Base-by-base conservation (phyloP, 164 flowering plant species). In the Dillenia suffruticosa region DNA sequence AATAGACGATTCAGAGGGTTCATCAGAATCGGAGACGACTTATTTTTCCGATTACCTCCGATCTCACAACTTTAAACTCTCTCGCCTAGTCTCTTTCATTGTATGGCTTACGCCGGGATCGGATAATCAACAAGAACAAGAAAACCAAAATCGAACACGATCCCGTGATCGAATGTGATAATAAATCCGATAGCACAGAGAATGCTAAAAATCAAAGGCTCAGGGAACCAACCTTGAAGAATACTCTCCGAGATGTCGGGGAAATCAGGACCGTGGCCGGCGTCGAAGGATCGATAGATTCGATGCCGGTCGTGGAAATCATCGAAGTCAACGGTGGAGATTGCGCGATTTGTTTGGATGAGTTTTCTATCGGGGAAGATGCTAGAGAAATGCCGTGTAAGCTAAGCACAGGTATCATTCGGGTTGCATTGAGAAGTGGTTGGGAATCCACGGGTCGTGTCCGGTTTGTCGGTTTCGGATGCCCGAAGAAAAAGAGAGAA, bases 321-420 rank as follows among this genome's bases (percentile, higher is more conserved):
- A 13, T 56, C 12, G 65, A 51, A 13, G 43, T 26, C 32, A 26
- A 46, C 16, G 74, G 44, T n/a, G 12, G 10, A 22, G 71, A 66
- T 16, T 79, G 81, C 59, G 11, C 72, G 43, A 67, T 79, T 9
- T 79, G 80, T 61, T 64, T 74, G 74, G 69, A 56, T 54, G 78
- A 64, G 58, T 65, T 59, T 46, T 61, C 43, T 32, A 58, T 58
- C 13, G 71, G 66, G 12, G 71, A 11, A 0, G 70, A 61, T 12
- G 72, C 59, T 0, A 66, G 65, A 52, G 72, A 73, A 68, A 76
- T 76, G 78, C 80, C 80, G 9, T 79, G 82, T 51, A 62, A 60
- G 65, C 82, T 51, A 62, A 60, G 65, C 82, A 79, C 12, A 44
- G 14, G 56, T 79, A 56, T 49, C 80, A 76, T 51, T 44, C 51